These are phyloP conservation scores for Inonotus obliquus DNA, from an alignment of 1,284 basidiomycete genomes.

Conservation along the genomic window DNA sequence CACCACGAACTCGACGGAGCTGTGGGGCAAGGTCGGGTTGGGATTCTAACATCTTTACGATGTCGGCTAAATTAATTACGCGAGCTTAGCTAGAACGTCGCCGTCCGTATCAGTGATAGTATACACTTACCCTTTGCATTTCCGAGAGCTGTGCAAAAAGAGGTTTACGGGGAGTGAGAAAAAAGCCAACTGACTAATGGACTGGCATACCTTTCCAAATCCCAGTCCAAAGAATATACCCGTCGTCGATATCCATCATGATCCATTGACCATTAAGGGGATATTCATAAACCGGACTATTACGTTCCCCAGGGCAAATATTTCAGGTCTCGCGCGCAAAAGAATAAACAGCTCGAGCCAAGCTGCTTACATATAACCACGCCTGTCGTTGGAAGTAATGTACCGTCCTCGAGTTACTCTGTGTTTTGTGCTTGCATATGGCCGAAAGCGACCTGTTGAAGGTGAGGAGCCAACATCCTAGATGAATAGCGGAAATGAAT, in stretches of 20 bases:
- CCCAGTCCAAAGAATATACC: slow-evolving; percentile 82
- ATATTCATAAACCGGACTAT: slow-evolving; percentile 81
- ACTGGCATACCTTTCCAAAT: slow-evolving; percentile 74
- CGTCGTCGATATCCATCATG: slow-evolving; percentile 89
- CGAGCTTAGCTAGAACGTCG: slow-evolving; percentile 12
- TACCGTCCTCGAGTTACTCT: slow-evolving; percentile 81
- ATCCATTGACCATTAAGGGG: slow-evolving; percentile 85
- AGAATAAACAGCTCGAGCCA: neutral
- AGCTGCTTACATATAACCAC: slow-evolving; percentile 73
- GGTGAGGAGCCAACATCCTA: slow-evolving; percentile 51
- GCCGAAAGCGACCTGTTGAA: slow-evolving; percentile 60
- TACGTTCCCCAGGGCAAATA: neutral
- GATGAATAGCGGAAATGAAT: neutral
- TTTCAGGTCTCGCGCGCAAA: neutral
- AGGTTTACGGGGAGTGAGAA: slow-evolving; percentile 3
- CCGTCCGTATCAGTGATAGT: slow-evolving; percentile 5
- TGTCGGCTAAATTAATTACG: slow-evolving; percentile 58
- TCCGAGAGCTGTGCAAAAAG: slow-evolving; percentile 53
- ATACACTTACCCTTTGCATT: slow-evolving; percentile 69
- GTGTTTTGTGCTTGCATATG: slow-evolving; percentile 72
- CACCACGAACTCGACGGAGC: slow-evolving; percentile 77
- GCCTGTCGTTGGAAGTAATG: slow-evolving; percentile 80
- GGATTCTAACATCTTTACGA: slow-evolving; percentile 85
- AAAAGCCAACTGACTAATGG: neutral
- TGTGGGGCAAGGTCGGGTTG: slow-evolving; percentile 78